Percentiles rank a stretch among this genome's conserved stretches.
phyloP scores from a whole-genome alignment of 2,329 filamentous ascomycete genomes.

The Tolypocladium cylindrosporum region DNA sequence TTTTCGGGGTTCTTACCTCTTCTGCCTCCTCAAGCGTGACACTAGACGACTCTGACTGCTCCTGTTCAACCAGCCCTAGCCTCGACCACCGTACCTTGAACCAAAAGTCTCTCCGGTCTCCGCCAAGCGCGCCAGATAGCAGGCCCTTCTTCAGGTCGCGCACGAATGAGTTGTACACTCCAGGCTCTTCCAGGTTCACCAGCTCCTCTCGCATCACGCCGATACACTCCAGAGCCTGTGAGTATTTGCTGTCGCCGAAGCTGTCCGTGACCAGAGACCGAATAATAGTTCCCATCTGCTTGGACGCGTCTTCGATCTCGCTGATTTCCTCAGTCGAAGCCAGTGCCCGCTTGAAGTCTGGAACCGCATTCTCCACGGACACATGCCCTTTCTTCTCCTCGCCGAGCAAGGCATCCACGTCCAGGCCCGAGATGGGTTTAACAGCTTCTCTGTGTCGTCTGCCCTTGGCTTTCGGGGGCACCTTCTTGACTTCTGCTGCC shows the following conservation, averaged over 20 bases:
- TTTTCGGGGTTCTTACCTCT: constrained; percentile 31
- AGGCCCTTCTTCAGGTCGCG: constrained; percentile 62
- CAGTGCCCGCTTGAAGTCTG: constrained; percentile 80
- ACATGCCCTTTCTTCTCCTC: constrained; percentile 35
- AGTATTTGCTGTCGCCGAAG: constrained; percentile 66
- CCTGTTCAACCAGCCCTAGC: constrained; percentile 63
- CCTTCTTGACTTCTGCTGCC: constrained; percentile 75
- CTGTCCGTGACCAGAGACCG: constrained; percentile 59
- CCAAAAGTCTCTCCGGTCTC: constrained; percentile 78
- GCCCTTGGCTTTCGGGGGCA: constrained; percentile 70
- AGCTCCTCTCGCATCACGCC: constrained; percentile 71
- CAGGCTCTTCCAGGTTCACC: constrained; percentile 63
- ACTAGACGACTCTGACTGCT: constrained; percentile 51
- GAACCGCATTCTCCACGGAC: constrained; percentile 64
- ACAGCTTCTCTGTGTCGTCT: constrained; percentile 59
- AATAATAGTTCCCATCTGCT: constrained; percentile 67
- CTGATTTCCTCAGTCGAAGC: constrained; percentile 47
- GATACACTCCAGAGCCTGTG: constrained; percentile 64
- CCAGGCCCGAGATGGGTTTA: constrained; percentile 82
- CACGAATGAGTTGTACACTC: constrained; percentile 66
- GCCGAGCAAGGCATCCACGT: constrained; percentile 72
- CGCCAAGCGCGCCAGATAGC: constrained; percentile 58
- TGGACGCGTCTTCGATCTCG: constrained; percentile 55
- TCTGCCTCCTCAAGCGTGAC: constrained; percentile 63
- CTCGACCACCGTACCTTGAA: constrained; percentile 55